phyloP scores from a whole-genome alignment of 2,329 filamentous ascomycete species.

The Alternaria atra region DNA sequence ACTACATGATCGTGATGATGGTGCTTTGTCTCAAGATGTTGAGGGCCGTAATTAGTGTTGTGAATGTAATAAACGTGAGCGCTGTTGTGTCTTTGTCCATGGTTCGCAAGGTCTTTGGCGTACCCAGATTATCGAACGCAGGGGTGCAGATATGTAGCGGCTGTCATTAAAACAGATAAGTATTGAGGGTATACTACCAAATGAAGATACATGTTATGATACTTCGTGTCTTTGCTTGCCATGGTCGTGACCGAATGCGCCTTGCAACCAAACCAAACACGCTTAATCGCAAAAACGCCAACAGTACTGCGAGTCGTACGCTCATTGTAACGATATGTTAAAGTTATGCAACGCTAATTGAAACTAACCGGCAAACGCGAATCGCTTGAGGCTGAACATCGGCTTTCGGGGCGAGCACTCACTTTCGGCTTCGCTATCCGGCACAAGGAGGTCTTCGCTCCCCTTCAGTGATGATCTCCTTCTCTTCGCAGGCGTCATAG shows the following conservation, averaged over 20 bases:
- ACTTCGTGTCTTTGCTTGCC: neutral
- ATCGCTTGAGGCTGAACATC: conserved; percentile 51
- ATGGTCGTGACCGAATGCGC: conserved; percentile 1
- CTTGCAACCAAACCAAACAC: conserved; percentile 2
- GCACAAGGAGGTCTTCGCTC: conserved; percentile 59
- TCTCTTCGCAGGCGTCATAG: conserved; percentile 30
- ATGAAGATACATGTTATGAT: conserved; percentile 15
- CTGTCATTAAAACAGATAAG: conserved; percentile 8
- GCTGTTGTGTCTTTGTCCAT: neutral
- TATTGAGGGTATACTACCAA: conserved; percentile 27
- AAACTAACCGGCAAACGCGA: conserved; percentile 45
- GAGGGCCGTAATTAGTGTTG: neutral
- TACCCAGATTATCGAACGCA: neutral
- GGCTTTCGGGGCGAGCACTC: conserved; percentile 48
- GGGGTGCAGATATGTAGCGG: neutral
- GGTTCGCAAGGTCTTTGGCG: neutral
- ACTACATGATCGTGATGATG: neutral
- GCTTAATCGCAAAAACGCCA: conserved; percentile 10
- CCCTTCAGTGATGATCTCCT: conserved; percentile 46
- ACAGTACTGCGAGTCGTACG: conserved; percentile 7
- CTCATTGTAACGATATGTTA: conserved; percentile 15
- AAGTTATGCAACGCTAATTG: conserved; percentile 7
- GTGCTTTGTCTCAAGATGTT: conserved; percentile 9
- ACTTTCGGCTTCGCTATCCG: conserved; percentile 55
- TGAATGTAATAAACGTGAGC: neutral